A percentile compares a stretch with the other conserved stretches of the same genome.
Conservation (phyloP, 495 filamentous ascomycete species). For the Clohesyomyces aquaticus region DNA sequence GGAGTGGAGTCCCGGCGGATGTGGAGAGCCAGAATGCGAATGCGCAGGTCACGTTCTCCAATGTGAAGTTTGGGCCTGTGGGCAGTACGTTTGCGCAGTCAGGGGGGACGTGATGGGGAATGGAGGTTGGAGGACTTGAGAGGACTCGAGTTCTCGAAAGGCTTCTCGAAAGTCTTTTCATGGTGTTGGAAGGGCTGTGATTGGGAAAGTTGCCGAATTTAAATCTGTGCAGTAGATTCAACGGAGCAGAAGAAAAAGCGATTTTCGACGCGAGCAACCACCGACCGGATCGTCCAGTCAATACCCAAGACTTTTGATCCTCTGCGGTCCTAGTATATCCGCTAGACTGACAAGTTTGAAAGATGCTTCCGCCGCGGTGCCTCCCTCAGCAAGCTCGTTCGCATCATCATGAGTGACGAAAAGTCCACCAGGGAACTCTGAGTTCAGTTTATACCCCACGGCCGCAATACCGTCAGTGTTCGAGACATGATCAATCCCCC, state of each 20-base stretch:
- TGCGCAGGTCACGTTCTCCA: constrained; percentile 64
- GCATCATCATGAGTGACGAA: constrained; percentile 18
- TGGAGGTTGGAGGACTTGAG: too few relatives aligned
- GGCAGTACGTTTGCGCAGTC: constrained; percentile 27
- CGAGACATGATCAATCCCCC: constrained; percentile 7
- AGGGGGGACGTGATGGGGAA: constrained; percentile 1
- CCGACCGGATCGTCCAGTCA: too few relatives aligned
- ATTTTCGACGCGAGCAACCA: too few relatives aligned
- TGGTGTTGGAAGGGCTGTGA: too few relatives aligned
- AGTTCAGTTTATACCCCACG: constrained; percentile 5
- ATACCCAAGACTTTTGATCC: constrained; percentile 1
- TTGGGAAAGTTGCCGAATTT: too few relatives aligned
- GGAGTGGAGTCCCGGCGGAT: constrained; percentile 62
- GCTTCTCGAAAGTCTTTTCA: too few relatives aligned
- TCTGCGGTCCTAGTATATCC: constrained; percentile 11
- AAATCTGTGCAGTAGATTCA: too few relatives aligned
- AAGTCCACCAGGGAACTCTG: constrained; percentile 4
- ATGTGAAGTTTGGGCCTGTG: constrained; percentile 69
- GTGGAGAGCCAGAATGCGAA: constrained; percentile 60
- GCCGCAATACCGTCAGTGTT: constrained; percentile 15
- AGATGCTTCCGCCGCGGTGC: neutral
- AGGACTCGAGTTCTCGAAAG: too few relatives aligned
- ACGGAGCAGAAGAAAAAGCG: too few relatives aligned
- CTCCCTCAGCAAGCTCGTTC: constrained; percentile 3
- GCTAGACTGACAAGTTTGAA: constrained; percentile 12